phyloP scores from a whole-genome alignment of 2,329 filamentous ascomycete genomes.

The Alternaria sp. region DNA sequence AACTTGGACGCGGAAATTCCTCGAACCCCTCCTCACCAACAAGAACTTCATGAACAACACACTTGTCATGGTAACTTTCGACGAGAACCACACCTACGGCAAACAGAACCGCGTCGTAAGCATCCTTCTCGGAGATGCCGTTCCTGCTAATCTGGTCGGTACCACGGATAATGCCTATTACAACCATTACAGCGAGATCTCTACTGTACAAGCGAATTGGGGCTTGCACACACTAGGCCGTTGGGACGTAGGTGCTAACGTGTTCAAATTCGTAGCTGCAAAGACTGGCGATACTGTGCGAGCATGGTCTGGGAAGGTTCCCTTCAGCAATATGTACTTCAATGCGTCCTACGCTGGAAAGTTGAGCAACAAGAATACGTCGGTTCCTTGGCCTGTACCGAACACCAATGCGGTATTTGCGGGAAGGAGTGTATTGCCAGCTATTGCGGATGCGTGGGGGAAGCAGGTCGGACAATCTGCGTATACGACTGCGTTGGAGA shows the following conservation, averaged over 20 bases:
- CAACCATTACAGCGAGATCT: conserved; percentile 58
- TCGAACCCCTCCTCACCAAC: conserved; percentile 74
- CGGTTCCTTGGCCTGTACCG: conserved; percentile 41
- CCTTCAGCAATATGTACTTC: conserved; percentile 43
- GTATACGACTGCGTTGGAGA: conserved; percentile 43
- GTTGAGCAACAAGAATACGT: conserved; percentile 39
- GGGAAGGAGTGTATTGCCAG: conserved; percentile 37
- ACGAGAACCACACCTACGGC: conserved; percentile 77
- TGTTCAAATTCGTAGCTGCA: conserved; percentile 48
- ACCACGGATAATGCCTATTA: conserved; percentile 71
- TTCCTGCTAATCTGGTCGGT: conserved; percentile 70
- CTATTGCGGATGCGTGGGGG: conserved; percentile 37
- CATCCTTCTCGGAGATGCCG: conserved; percentile 77
- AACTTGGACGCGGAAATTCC: conserved; percentile 71
- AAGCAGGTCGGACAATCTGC: conserved; percentile 29
- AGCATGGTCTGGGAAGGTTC: conserved; percentile 36
- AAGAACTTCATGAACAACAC: conserved; percentile 77
- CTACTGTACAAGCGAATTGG: conserved; percentile 58
- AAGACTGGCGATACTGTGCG: conserved; percentile 39
- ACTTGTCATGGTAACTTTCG: conserved; percentile 78
- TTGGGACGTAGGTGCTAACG: conserved; percentile 58
- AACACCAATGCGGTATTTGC: conserved; percentile 37
- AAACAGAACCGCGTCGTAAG: conserved; percentile 73
- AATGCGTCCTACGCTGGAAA: conserved; percentile 45
- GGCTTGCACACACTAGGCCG: conserved; percentile 55